A percentile compares a stretch with the other conserved stretches of the same genome.
These are phyloP conservation scores for Pueraria montana DNA, from an alignment of 306 rosid species.

Conservation along the genomic window DNA sequence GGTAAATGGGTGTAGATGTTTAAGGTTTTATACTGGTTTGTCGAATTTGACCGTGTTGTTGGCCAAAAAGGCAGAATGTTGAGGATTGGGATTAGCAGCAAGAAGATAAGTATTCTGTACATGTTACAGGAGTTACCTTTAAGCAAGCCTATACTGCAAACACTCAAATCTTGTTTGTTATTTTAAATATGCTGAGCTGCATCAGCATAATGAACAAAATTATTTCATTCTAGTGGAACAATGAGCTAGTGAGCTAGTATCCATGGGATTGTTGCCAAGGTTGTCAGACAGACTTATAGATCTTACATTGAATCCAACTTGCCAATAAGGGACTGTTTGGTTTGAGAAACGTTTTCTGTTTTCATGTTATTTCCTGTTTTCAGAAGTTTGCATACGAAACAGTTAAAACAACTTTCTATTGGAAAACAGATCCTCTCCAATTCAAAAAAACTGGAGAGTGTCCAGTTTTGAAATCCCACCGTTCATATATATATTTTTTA, in stretches of 20 bases:
- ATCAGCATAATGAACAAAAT: background rate
- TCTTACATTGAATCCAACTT: background rate
- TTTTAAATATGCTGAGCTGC: slow-evolving; percentile 7
- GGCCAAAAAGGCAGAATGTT: background rate
- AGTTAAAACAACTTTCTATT: background rate
- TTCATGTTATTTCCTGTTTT: background rate
- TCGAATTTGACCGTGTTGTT: slow-evolving; percentile 8
- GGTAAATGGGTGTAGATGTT: background rate
- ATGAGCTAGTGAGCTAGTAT: background rate
- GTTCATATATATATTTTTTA: too few relatives aligned
- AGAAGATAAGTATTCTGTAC: background rate
- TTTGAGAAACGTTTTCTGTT: background rate
- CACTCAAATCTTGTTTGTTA: background rate
- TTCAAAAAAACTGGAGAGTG: too few relatives aligned
- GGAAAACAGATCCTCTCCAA: too few relatives aligned
- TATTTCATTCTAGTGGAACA: slow-evolving; percentile 6
- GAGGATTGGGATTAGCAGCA: slow-evolving; percentile 18
- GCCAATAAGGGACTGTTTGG: background rate
- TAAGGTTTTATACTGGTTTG: background rate
- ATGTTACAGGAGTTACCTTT: background rate
- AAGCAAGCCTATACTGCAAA: background rate
- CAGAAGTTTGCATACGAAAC: background rate
- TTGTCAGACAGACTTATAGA: background rate
- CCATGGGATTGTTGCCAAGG: slow-evolving; percentile 4
- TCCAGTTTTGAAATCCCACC: too few relatives aligned